Base-by-base conservation (phyloP, 768 basidiomycete species). In the Chalciporus sphaerocephalus region DNA sequence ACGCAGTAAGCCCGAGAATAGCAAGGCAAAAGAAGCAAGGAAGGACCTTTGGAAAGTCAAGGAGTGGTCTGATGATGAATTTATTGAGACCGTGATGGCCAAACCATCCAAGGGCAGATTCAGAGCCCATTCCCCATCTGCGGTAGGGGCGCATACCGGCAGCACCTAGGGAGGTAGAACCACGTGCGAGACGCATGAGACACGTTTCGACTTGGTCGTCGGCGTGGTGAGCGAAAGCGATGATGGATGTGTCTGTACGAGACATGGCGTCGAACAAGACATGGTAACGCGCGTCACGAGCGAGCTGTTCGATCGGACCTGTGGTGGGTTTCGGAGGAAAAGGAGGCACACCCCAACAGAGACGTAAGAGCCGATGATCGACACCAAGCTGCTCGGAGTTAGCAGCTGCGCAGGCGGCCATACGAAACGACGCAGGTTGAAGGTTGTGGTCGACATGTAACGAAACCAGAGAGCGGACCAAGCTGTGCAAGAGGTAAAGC, bases 171-270 rank as follows among this genome's bases (percentile, higher is more conserved):
- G 65, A 58, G 2, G 78, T 72, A 5, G 81, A 82, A 0, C 83
- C 81, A 49, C 65, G 74, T 5, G 78, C 72, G 13, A 85, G 59
- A 5, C 90, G 79, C 73, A 90, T 80, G 41, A 92, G 65, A 23
- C 80, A 74, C 0, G 90, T 92, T 60, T 92, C 90, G 9, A 91
- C 75, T 59, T 92, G 87, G 58, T 92, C 90, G 57, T 92, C 87
- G 3, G 75, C 75, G 57, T 92, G 90, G 54, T 92, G 90, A 0
- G 78, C 90, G 39, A 83, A 74, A 1, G 83, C 84, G 43, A 90
- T 59, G 12, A 72, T 59, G 13, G 69, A 52, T 4, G 72, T 61
- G 1, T 69, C 55, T 0, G 61, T 47, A 2, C 51, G 47, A 5
- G 59, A 57, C 76, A 87, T 76, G 0, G 57, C 63, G n/a, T 67